Conservation (phyloP, 805 yeast genomes). For the Saccharomycopsis fermentans region DNA sequence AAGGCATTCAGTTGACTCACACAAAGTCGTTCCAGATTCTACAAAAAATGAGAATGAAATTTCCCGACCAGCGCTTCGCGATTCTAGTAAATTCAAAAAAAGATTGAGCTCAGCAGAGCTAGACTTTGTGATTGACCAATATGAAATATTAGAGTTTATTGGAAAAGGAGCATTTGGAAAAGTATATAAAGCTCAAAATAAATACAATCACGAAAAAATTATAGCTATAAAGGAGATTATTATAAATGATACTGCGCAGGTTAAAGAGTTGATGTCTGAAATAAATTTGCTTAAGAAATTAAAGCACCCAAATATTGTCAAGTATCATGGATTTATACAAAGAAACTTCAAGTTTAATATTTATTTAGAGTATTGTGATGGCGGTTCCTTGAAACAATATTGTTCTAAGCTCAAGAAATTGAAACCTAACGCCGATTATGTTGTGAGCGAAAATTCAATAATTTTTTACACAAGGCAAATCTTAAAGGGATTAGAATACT, state of each 20-base stretch:
- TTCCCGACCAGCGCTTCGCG: background rate
- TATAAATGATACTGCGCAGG: slow-evolving; percentile 11
- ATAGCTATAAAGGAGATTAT: slow-evolving; percentile 73
- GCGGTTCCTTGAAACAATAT: slow-evolving; percentile 42
- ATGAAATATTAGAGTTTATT: slow-evolving; percentile 47
- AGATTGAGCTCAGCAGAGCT: slow-evolving; percentile 16
- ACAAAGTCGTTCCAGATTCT: background rate
- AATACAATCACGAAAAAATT: slow-evolving; percentile 44
- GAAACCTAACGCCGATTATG: slow-evolving; percentile 39
- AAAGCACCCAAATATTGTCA: slow-evolving; percentile 86
- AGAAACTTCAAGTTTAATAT: slow-evolving; percentile 68
- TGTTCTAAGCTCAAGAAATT: slow-evolving; percentile 1
- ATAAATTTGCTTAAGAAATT: slow-evolving; percentile 66
- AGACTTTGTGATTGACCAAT: slow-evolving; percentile 25
- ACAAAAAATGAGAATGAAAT: background rate
- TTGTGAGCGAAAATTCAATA: slow-evolving; percentile 68
- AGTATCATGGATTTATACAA: slow-evolving; percentile 80
- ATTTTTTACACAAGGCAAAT: slow-evolving; percentile 68
- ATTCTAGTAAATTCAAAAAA: background rate
- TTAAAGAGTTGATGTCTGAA: slow-evolving; percentile 32
- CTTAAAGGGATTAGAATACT: slow-evolving; percentile 59
- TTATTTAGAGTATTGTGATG: slow-evolving; percentile 67
- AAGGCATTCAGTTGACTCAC: background rate
- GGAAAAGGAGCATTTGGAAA: slow-evolving; percentile 92
- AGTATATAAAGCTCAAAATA: slow-evolving; percentile 68